Evolutionary conservation across 2,329 filamentous ascomycete genomes (phyloP).

Genomic region (Lasiodiplodia sp.): DNA sequence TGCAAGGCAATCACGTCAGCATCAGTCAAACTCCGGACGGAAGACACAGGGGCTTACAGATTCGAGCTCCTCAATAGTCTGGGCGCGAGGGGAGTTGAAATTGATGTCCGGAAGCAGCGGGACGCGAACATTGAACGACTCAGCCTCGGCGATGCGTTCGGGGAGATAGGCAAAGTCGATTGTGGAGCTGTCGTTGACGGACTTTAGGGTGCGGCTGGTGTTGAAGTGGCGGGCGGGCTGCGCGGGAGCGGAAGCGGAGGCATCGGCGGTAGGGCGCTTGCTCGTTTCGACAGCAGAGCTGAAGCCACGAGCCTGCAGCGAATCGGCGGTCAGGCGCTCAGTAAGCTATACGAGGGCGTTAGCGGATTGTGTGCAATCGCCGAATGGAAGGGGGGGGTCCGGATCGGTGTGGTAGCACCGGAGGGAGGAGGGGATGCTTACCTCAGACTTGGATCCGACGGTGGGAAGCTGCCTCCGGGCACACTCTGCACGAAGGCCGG

Average conservation of each 20-base stretch:
- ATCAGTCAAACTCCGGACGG: neutral
- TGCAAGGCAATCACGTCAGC: slow-evolving; percentile 28
- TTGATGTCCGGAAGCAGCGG: slow-evolving; percentile 53
- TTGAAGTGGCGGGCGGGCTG: slow-evolving; percentile 64
- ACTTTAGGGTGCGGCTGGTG: slow-evolving; percentile 64
- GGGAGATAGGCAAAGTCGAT: slow-evolving; percentile 71
- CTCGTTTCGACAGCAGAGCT: slow-evolving; percentile 61
- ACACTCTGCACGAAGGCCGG: slow-evolving; percentile 61
- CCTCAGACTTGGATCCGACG: slow-evolving; percentile 58
- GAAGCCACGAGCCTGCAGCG: slow-evolving; percentile 59
- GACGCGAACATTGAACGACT: slow-evolving; percentile 52
- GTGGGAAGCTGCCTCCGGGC: slow-evolving; percentile 56
- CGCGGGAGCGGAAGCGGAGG: slow-evolving; percentile 37
- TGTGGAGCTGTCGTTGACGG: slow-evolving; percentile 64
- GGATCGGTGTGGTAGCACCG: slow-evolving; percentile 8
- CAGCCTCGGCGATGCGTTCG: slow-evolving; percentile 57
- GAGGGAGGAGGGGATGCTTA: slow-evolving; percentile 38
- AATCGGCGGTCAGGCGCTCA: slow-evolving; percentile 61
- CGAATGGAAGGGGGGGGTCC: neutral
- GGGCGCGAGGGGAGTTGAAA: slow-evolving; percentile 20
- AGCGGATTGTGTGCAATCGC: slow-evolving; percentile 1
- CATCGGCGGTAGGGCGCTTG: slow-evolving; percentile 44
- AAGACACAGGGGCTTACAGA: neutral
- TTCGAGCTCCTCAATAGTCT: slow-evolving; percentile 14
- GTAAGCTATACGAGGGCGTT: slow-evolving; percentile 50